These are phyloP conservation scores for Verbascum thapsus DNA, from an alignment of 257 asterid genomes.

Conservation along the genomic window DNA sequence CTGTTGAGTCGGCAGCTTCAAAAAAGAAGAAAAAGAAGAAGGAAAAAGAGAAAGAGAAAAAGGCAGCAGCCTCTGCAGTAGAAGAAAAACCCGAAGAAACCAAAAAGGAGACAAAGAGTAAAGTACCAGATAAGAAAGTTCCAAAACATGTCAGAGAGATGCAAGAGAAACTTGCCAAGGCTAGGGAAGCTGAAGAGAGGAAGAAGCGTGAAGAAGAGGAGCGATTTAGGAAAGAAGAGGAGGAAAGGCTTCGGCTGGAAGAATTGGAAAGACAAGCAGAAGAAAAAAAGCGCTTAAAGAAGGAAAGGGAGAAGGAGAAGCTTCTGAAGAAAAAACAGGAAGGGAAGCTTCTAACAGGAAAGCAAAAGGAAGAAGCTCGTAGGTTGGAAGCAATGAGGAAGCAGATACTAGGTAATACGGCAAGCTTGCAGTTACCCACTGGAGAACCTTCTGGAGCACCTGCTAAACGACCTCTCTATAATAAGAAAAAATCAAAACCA, in stretches of 20 bases:
- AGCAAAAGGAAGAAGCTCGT: slow-evolving; percentile 92
- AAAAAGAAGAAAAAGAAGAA: slow-evolving; percentile 92
- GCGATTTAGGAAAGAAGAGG: slow-evolving; percentile 83
- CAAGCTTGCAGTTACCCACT: slow-evolving; percentile 41
- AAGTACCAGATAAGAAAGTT: slow-evolving; percentile 59
- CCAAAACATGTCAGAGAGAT: slow-evolving; percentile 84
- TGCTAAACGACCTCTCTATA: slow-evolving; percentile 71
- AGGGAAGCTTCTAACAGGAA: slow-evolving; percentile 79
- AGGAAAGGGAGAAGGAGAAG: slow-evolving; percentile 89
- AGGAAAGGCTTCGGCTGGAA: slow-evolving; percentile 71
- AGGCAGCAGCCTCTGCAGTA: slow-evolving; percentile 51
- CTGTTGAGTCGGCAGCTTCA: slow-evolving; percentile 59
- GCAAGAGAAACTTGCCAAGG: slow-evolving; percentile 81
- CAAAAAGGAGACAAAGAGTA: slow-evolving; percentile 48
- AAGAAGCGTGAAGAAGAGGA: slow-evolving; percentile 84
- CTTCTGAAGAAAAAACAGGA: slow-evolving; percentile 77
- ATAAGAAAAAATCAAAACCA: slow-evolving; percentile 70
- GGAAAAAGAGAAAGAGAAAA: slow-evolving; percentile 70
- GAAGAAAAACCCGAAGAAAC: slow-evolving; percentile 71
- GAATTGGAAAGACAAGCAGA: slow-evolving; percentile 73
- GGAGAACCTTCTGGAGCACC: slow-evolving; percentile 59
- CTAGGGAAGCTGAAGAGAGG: slow-evolving; percentile 79
- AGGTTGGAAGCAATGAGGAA: slow-evolving; percentile 86
- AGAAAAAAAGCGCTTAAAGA: slow-evolving; percentile 83
- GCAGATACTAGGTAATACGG: slow-evolving; percentile 74